Evolutionary conservation across 306 rosid genomes (phyloP).

Genomic region (Mimosa pudica): DNA sequence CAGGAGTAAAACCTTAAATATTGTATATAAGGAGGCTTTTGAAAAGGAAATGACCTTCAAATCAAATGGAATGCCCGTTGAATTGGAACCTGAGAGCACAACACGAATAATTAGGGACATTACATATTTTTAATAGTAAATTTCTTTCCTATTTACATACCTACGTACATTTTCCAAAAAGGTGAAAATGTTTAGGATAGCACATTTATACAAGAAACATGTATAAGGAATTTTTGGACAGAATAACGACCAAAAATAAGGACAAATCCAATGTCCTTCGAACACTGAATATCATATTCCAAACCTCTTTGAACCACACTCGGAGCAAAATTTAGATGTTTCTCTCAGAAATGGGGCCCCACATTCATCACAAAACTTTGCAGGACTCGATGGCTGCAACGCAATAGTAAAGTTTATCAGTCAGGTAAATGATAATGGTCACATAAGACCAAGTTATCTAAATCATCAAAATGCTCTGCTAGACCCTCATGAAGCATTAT

Average conservation of each 20-base stretch:
- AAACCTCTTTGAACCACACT: slow-evolving; percentile 87
- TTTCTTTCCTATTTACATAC: neutral
- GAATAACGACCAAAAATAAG: slow-evolving; percentile 1
- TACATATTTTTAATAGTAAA: neutral
- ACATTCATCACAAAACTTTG: slow-evolving; percentile 93
- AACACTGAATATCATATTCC: slow-evolving; percentile 51
- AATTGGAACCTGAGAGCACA: too few species aligned
- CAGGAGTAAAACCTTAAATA: too few species aligned
- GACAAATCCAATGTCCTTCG: neutral
- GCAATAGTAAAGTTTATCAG: slow-evolving; percentile 9
- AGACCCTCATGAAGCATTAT: slow-evolving; percentile 8
- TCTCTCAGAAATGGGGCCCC: slow-evolving; percentile 87
- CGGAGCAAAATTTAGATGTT: slow-evolving; percentile 91
- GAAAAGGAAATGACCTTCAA: too few species aligned
- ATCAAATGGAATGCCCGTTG: too few species aligned
- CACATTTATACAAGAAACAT: neutral
- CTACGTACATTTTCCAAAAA: neutral
- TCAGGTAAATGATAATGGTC: slow-evolving; percentile 10
- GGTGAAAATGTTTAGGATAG: neutral
- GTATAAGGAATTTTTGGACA: slow-evolving; percentile 15
- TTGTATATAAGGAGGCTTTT: too few species aligned
- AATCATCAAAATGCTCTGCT: slow-evolving; percentile 12
- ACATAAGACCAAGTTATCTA: slow-evolving; percentile 20
- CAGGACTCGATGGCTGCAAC: slow-evolving; percentile 77
- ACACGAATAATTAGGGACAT: too few species aligned